These are phyloP conservation scores for Gilbertella persicaria DNA, from an alignment of 371 early-diverging fungal genomes.

Conservation along the genomic window DNA sequence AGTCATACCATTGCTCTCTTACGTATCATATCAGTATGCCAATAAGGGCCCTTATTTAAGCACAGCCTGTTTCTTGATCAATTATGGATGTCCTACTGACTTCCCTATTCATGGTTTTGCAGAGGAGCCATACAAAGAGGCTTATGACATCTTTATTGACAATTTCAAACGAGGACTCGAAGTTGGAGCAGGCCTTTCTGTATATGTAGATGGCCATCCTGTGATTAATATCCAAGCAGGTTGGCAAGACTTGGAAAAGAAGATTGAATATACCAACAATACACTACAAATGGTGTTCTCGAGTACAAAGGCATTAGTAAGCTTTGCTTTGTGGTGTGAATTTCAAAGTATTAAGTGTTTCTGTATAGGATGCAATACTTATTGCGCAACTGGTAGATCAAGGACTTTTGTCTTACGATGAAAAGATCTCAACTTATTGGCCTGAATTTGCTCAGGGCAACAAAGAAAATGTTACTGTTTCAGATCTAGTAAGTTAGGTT, in stretches of 20 bases:
- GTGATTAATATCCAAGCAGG: conserved; percentile 72
- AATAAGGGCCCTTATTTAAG: neutral
- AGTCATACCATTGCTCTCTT: neutral
- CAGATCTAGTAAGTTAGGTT: conserved; percentile 40
- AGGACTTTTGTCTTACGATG: conserved; percentile 56
- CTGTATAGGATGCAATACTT: conserved; percentile 44
- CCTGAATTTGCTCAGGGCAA: conserved; percentile 77
- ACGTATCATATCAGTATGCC: neutral
- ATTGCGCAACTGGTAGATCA: conserved; percentile 65
- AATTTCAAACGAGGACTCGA: conserved; percentile 42
- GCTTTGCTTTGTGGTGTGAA: too few relatives aligned
- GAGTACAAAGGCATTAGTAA: conserved; percentile 61
- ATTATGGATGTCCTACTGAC: conserved; percentile 1
- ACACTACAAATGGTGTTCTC: conserved; percentile 73
- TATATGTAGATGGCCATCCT: conserved; percentile 55
- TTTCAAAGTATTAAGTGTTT: neutral
- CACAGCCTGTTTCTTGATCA: neutral
- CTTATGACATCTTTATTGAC: conserved; percentile 30
- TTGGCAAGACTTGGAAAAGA: conserved; percentile 48
- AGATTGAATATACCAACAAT: conserved; percentile 46
- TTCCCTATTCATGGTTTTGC: conserved; percentile 24
- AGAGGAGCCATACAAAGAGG: conserved; percentile 32
- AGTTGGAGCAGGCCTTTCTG: conserved; percentile 56
- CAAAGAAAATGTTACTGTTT: conserved; percentile 71
- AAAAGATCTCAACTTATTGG: conserved; percentile 66